These are phyloP conservation scores for Globisporangium takayamanum DNA, from an alignment of 352 stramenopile genomes.

Conservation along the genomic window DNA sequence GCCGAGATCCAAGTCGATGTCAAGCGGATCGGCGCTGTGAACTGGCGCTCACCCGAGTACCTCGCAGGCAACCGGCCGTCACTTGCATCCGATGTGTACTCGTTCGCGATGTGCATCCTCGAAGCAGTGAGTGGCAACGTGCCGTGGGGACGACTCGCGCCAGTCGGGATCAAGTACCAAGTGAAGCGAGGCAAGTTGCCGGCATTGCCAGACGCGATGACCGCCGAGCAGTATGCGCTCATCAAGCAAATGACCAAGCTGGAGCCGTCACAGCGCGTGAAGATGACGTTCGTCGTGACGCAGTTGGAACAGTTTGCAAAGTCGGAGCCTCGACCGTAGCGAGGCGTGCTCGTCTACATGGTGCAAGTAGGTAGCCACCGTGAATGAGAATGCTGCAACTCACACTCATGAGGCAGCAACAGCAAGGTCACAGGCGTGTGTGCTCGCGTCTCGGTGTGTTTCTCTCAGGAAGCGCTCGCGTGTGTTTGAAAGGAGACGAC, in stretches of 20 bases:
- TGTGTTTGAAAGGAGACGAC: too few relatives aligned
- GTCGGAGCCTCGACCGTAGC: too few relatives aligned
- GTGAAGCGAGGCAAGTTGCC: not conserved
- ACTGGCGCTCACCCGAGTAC: conserved; percentile 2
- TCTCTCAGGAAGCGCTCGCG: too few relatives aligned
- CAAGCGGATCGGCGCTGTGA: not conserved
- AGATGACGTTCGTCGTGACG: too few relatives aligned
- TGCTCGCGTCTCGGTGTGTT: too few relatives aligned
- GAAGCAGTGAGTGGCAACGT: conserved; percentile 1
- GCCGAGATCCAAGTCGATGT: not conserved
- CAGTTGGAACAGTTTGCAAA: too few relatives aligned
- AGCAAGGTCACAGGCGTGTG: too few relatives aligned
- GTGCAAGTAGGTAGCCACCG: too few relatives aligned
- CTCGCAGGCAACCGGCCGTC: not conserved
- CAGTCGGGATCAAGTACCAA: not conserved
- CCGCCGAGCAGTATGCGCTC: not conserved
- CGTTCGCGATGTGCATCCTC: conserved; percentile 10
- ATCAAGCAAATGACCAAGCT: not conserved
- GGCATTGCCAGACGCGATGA: not conserved
- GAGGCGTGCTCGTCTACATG: too few relatives aligned
- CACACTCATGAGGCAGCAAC: too few relatives aligned
- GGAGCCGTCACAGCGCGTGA: too few relatives aligned
- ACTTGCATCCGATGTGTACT: conserved; percentile 3
- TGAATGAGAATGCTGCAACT: too few relatives aligned
- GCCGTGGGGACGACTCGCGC: not conserved